phyloP scores from a whole-genome alignment of 2,329 filamentous ascomycete species.

The Lizonia empirigonia region DNA sequence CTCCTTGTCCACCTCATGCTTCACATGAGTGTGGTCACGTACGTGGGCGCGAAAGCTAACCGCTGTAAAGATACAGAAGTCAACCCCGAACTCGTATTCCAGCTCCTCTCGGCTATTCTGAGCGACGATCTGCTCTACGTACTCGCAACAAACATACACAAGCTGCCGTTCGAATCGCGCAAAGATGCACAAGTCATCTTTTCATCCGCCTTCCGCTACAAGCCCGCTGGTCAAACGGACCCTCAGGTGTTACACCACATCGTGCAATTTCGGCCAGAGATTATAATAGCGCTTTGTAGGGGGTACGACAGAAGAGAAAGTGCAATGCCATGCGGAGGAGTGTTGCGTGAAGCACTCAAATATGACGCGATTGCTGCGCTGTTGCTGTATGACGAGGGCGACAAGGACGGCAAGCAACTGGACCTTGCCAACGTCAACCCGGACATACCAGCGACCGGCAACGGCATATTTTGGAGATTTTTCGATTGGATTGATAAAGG shows the following conservation, averaged over 20 bases:
- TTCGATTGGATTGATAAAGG: slow-evolving; percentile 97
- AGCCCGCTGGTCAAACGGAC: slow-evolving; percentile 72
- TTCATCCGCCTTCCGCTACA: slow-evolving; percentile 91
- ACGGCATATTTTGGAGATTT: slow-evolving; percentile 94
- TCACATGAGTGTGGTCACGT: no score
- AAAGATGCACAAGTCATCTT: slow-evolving; percentile 97
- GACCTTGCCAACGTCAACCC: slow-evolving; percentile 79
- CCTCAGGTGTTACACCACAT: slow-evolving; percentile 88
- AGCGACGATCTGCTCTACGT: slow-evolving; percentile 87
- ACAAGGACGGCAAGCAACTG: slow-evolving; percentile 72
- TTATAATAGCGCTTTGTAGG: slow-evolving; percentile 84
- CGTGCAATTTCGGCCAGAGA: slow-evolving; percentile 81
- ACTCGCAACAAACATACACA: slow-evolving; percentile 80
- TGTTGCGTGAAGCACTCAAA: slow-evolving; percentile 87
- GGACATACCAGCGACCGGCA: slow-evolving; percentile 74
- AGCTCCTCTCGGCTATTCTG: slow-evolving; percentile 82
- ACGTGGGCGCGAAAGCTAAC: no score
- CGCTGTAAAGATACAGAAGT: slow-evolving; percentile 76
- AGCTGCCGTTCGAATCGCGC: slow-evolving; percentile 90
- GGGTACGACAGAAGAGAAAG: slow-evolving; percentile 91
- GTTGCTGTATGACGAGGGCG: slow-evolving; percentile 89
- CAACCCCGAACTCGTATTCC: slow-evolving; percentile 84
- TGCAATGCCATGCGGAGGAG: slow-evolving; percentile 87
- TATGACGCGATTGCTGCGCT: slow-evolving; percentile 89
- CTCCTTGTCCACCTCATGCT: no score